These are phyloP conservation scores for Candida peoriensis DNA, from an alignment of 805 yeast genomes.

Conservation along the genomic window DNA sequence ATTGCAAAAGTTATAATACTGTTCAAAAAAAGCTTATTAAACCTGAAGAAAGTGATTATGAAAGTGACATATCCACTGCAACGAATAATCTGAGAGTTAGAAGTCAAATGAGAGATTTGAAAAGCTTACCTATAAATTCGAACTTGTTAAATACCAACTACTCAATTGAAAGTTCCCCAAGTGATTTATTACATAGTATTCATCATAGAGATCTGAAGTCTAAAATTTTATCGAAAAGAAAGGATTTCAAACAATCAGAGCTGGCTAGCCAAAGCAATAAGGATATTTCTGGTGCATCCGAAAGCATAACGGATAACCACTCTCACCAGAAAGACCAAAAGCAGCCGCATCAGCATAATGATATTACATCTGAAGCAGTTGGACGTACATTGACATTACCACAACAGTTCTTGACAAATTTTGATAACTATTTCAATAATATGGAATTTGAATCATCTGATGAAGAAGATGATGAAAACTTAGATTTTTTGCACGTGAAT, in stretches of 20 bases:
- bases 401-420: slow-evolving; percentile 24
- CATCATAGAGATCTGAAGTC: background rate
- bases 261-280: too few species aligned
- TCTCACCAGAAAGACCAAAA: too few species aligned
- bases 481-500: slow-evolving; percentile 21
- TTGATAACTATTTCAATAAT: slow-evolving; percentile 23
- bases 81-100: slow-evolving; percentile 15
- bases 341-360: too few species aligned
- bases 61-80: slow-evolving; percentile 21
- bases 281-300: too few species aligned
- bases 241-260: background rate
- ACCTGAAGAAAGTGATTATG: slow-evolving; percentile 47
- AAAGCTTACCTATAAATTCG: slow-evolving; percentile 19
- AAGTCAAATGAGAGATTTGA: slow-evolving; percentile 11
- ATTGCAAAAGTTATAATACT: slow-evolving; percentile 85
- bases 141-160: slow-evolving; percentile 22
- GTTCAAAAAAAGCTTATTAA: slow-evolving; percentile 65
- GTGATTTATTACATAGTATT: background rate
- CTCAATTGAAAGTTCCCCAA: slow-evolving; percentile 13
- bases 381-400: slow-evolving; percentile 20
- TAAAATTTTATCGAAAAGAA: background rate
- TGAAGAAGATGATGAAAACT: slow-evolving; percentile 19
- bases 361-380: slow-evolving; percentile 6
- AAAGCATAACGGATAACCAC: too few species aligned
- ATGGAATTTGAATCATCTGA: slow-evolving; percentile 14